Evolutionary conservation across 2,329 filamentous ascomycete genomes (phyloP), one percentile per base, ranked within the genome.

Genomic region (Tolypocladium nubicola): DNA sequence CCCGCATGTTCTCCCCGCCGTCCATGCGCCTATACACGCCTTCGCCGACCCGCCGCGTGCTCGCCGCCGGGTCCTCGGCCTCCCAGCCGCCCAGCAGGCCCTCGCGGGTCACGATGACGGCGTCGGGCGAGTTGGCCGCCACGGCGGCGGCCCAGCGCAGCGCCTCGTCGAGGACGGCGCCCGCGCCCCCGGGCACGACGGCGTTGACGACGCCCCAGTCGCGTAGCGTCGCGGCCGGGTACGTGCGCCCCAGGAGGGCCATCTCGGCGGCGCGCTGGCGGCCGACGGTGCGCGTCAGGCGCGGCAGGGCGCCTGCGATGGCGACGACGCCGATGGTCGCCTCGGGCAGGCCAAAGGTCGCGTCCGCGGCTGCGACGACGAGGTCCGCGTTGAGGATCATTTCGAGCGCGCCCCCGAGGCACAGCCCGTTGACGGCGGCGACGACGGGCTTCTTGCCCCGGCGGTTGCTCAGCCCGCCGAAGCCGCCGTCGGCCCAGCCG

Each of bases 11-110:
- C 63, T 88, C 85, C 0, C 83, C 87, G 2, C 75, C 78, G 60
- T 85, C 76, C 57, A 92, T 76, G 59, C 75, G 75, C 56, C 74
- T 74, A 65, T 82, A 86, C 75, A 85, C 80, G 1, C 78, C 79
- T 56, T 82, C 77, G 19, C 78, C 75, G 57, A 88, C 68, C 61
- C 82, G 66, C 59, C 74, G 75, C 40, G 84, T 89, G 11, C 74
- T 86, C 60, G 81, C 78, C 68, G 85, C 82, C 0, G 85, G 86
- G 13, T 85, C 82, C 23, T 85, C 72, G 0, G 78, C 80, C 64
- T 90, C 88, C 87, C 87, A 91, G 0, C 86, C 88, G 61, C 88
- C 71, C 69, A 87, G 82, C 54, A 94, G 66, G 0, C 88, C 89
- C 66, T 86, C 85, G 26, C 88, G 78, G 59, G 77, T 86, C n/a